Conservation (phyloP, 495 filamentous ascomycete species). For the Penicillium robsamsonii region DNA sequence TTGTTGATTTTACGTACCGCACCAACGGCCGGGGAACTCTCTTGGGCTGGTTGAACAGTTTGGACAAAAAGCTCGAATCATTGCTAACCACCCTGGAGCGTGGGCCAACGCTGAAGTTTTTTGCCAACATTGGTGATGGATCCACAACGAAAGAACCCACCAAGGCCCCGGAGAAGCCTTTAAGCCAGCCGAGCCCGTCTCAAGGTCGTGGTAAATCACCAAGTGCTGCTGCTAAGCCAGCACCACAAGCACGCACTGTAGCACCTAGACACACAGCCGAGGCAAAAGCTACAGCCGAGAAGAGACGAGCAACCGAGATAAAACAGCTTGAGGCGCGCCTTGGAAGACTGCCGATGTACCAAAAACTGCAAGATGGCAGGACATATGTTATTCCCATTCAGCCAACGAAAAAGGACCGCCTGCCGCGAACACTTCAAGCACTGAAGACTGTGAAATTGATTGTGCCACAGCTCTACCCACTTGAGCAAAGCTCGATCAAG, state of each 20-base stretch:
- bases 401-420: constrained; percentile 56
- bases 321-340: constrained; percentile 80
- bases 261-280: constrained; percentile 50
- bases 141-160: constrained; percentile 33
- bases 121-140: constrained; percentile 53
- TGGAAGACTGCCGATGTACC: constrained; percentile 63
- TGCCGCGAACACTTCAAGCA: constrained; percentile 61
- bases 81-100: constrained; percentile 69
- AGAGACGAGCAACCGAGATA: constrained; percentile 61
- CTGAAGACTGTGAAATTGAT: constrained; percentile 65
- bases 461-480: constrained; percentile 70
- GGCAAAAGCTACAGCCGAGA: constrained; percentile 61
- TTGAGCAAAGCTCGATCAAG: constrained; percentile 65
- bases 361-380: constrained; percentile 61
- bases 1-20: constrained; percentile 51
- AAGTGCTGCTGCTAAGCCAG: background rate
- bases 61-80: constrained; percentile 73
- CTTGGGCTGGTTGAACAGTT: constrained; percentile 63
- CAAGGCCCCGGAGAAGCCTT: constrained; percentile 50
- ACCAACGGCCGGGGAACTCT: constrained; percentile 58
- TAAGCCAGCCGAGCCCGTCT: constrained; percentile 20
- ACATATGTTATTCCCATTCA: constrained; percentile 74
- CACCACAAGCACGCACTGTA: constrained; percentile 27
- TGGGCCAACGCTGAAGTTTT: constrained; percentile 74
- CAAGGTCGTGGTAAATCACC: background rate